Evolutionary conservation across 2,329 filamentous ascomycete species (phyloP).

Genomic region (Fusarium torreyae): DNA sequence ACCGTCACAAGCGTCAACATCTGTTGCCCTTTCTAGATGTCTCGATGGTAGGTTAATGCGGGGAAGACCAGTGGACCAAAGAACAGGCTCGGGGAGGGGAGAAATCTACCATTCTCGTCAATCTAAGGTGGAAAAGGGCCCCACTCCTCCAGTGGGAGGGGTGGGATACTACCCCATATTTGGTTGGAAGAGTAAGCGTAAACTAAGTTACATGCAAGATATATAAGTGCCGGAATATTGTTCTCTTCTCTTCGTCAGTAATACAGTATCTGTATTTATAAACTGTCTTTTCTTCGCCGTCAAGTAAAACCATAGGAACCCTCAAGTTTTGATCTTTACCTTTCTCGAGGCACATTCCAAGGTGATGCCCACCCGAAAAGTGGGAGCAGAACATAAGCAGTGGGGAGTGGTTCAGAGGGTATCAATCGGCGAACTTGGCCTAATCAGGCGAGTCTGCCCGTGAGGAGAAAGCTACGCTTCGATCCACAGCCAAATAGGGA

Average conservation of each 20-base stretch:
- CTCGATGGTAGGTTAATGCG: slow-evolving; percentile 30
- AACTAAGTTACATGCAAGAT: not conserved
- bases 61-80: slow-evolving; percentile 11
- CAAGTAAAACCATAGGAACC: no score
- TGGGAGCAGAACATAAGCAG: not conserved
- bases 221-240: not conserved
- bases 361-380: not conserved
- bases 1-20: slow-evolving; percentile 11
- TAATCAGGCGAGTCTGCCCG: not conserved
- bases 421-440: slow-evolving; percentile 11
- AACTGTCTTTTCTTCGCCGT: no score
- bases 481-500: not conserved
- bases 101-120: slow-evolving; percentile 7
- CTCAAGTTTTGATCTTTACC: not conserved
- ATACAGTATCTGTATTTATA: no score
- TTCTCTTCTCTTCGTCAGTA: no score
- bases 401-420: not conserved
- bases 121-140: slow-evolving; percentile 6
- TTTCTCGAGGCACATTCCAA: no score
- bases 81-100: not conserved
- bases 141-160: not conserved
- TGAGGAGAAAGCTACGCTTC: not conserved
- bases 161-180: not conserved
- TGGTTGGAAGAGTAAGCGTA: not conserved
- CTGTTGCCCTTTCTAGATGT: slow-evolving; percentile 30